A percentile compares a stretch with the other conserved stretches of the same genome.
These are phyloP conservation scores for Stephania yunnanensis DNA, from an alignment of 164 flowering plant species.

Conservation along the genomic window DNA sequence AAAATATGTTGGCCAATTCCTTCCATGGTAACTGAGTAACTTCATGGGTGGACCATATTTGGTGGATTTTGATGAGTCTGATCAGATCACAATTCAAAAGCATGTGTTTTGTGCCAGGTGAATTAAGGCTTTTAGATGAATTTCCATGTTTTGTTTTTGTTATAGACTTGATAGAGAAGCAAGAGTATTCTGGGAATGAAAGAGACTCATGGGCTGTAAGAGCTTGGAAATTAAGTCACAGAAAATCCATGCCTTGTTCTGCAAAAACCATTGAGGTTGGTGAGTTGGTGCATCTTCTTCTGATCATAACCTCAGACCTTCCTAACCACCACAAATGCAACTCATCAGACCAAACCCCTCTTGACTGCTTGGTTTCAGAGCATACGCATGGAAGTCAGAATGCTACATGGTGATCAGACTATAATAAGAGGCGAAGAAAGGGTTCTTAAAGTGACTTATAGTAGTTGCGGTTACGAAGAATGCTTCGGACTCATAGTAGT, in stretches of 20 bases:
- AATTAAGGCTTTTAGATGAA: background rate
- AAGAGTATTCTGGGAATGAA: conserved; percentile 1
- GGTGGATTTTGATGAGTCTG: background rate
- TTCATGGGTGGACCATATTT: background rate
- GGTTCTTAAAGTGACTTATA: background rate
- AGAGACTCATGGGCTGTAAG: conserved; percentile 27
- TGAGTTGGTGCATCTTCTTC: conserved; percentile 24
- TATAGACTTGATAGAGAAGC: background rate
- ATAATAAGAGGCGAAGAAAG: background rate
- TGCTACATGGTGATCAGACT: background rate
- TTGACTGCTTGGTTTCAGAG: background rate
- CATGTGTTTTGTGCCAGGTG: background rate
- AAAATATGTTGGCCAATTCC: too few species aligned
- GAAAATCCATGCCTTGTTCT: background rate
- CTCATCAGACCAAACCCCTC: background rate
- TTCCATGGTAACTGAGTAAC: too few species aligned
- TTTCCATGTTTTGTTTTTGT: background rate
- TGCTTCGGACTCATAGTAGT: too few species aligned
- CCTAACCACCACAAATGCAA: background rate
- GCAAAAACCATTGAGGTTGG: conserved; percentile 26
- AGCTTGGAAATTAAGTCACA: conserved; percentile 29
- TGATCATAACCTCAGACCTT: conserved; percentile 17
- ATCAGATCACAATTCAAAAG: background rate
- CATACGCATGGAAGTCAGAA: background rate
- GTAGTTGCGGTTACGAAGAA: background rate